Percentiles rank a stretch among this genome's conserved stretches.
phyloP scores from a whole-genome alignment of 2,329 filamentous ascomycete genomes.

The Macrophomina pseudophaseolina region DNA sequence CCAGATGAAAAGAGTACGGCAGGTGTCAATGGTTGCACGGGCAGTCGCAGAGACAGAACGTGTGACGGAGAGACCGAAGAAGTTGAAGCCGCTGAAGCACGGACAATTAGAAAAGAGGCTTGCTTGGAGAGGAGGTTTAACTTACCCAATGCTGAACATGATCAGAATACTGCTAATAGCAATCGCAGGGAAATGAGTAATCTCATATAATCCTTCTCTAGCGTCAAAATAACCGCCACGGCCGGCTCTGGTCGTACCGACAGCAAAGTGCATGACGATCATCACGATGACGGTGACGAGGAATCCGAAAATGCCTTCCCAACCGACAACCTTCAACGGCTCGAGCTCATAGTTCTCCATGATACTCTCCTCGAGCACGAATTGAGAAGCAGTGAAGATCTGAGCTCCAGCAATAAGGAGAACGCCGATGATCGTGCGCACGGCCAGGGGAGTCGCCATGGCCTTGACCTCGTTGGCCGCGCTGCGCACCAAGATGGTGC shows the following conservation, averaged over 20 bases:
- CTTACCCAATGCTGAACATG: constrained; percentile 96
- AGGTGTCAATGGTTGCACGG: constrained; percentile 95
- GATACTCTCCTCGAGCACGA: constrained; percentile 94
- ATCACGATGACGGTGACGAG: constrained; percentile 77
- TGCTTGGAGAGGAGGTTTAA: not conserved
- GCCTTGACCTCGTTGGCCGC: constrained; percentile 9
- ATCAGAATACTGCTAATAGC: constrained; percentile 82
- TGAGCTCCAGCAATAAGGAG: constrained; percentile 91
- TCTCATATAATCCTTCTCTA: constrained; percentile 80
- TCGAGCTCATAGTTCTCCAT: constrained; percentile 79
- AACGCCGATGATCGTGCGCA: constrained; percentile 79
- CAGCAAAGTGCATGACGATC: constrained; percentile 74
- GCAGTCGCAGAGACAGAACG: constrained; percentile 88
- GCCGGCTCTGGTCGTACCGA: constrained; percentile 77
- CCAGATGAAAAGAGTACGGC: constrained; percentile 98
- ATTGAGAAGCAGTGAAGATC: constrained; percentile 95
- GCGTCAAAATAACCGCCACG: constrained; percentile 88
- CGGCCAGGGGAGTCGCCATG: constrained; percentile 58
- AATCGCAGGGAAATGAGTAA: constrained; percentile 73
- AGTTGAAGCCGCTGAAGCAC: constrained; percentile 85
- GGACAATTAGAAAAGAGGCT: not conserved
- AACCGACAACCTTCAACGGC: constrained; percentile 89
- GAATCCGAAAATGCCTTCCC: constrained; percentile 95
- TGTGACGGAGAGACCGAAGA: constrained; percentile 95
- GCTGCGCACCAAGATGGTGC: constrained; percentile 23